Evolutionary conservation across 768 basidiomycete genomes (phyloP).

Genomic region (Xerocomellus amylosporus): DNA sequence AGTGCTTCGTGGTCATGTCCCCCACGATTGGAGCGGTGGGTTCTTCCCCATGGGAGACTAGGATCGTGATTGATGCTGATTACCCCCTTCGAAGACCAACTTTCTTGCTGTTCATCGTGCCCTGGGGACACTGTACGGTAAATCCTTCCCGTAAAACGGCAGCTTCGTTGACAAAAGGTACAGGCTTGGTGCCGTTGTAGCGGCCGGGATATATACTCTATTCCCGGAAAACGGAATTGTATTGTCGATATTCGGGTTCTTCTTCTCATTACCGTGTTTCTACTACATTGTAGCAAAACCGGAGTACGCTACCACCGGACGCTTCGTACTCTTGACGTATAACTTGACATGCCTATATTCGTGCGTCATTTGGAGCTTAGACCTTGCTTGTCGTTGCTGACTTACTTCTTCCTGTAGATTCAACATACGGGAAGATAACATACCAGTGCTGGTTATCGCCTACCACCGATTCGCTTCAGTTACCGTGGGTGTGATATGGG

Average conservation of each 20-base stretch:
- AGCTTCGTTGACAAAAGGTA: slow-evolving; percentile 5
- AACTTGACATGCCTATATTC: slow-evolving; percentile 80
- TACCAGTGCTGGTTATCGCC: slow-evolving; percentile 68
- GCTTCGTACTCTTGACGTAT: slow-evolving; percentile 84
- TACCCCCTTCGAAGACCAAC: slow-evolving; percentile 61
- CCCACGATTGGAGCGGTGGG: slow-evolving; percentile 83
- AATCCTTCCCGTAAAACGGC: slow-evolving; percentile 1
- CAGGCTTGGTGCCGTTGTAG: slow-evolving; percentile 77
- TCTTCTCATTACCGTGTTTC: slow-evolving; percentile 93
- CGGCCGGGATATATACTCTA: slow-evolving; percentile 65
- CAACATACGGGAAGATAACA: slow-evolving; percentile 65
- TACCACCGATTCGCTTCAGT: slow-evolving; percentile 78
- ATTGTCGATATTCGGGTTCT: slow-evolving; percentile 80
- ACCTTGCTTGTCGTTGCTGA: neutral
- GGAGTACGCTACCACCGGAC: slow-evolving; percentile 66
- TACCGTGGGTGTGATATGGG: slow-evolving; percentile 84
- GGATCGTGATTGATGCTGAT: slow-evolving; percentile 11
- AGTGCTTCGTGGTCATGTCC: slow-evolving; percentile 91
- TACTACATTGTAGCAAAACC: slow-evolving; percentile 83
- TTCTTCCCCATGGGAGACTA: slow-evolving; percentile 5
- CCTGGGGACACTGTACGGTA: slow-evolving; percentile 74
- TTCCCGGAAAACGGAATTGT: slow-evolving; percentile 75
- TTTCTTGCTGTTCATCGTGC: slow-evolving; percentile 80
- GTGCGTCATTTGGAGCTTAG: slow-evolving; percentile 34
- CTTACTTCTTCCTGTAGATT: slow-evolving; percentile 47